Percentiles rank a stretch among this genome's conserved stretches.
Conservation (phyloP, 805 yeast species). For the Teunomyces gatunensis region DNA sequence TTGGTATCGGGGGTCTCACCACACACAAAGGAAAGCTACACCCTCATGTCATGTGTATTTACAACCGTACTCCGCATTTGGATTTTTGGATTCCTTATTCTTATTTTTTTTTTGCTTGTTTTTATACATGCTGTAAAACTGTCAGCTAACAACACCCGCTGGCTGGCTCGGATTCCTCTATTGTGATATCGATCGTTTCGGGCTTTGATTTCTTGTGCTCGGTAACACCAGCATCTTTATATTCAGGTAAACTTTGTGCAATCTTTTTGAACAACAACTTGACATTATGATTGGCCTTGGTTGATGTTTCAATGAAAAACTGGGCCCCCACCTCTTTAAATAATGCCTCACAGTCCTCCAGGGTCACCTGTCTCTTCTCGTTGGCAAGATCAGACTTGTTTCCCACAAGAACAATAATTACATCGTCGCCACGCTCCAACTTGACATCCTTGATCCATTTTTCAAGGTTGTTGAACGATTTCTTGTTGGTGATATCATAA, state of each 20-base stretch:
- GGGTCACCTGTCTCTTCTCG: slow-evolving; percentile 70
- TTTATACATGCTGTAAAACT: not conserved
- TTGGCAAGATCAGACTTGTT: slow-evolving; percentile 82
- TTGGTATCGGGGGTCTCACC: too few relatives aligned
- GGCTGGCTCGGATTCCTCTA: slow-evolving; percentile 21
- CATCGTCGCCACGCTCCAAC: slow-evolving; percentile 89
- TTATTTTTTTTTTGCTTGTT: not conserved
- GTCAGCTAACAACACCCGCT: slow-evolving; percentile 1
- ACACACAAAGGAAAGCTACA: too few relatives aligned
- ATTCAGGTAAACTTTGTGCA: slow-evolving; percentile 88
- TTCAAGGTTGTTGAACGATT: slow-evolving; percentile 77
- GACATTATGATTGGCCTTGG: slow-evolving; percentile 93
- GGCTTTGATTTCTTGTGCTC: slow-evolving; percentile 21
- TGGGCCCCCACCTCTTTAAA: slow-evolving; percentile 71
- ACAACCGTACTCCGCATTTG: too few relatives aligned
- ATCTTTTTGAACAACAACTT: slow-evolving; percentile 85
- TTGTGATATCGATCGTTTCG: slow-evolving; percentile 39
- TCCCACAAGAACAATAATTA: slow-evolving; percentile 86
- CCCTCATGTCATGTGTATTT: too few relatives aligned
- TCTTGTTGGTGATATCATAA: slow-evolving; percentile 85
- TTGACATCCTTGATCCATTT: slow-evolving; percentile 96
- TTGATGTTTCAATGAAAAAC: slow-evolving; percentile 87
- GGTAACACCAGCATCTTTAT: slow-evolving; percentile 21
- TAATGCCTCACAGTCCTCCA: slow-evolving; percentile 80
- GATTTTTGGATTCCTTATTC: too few relatives aligned